Evolutionary conservation across 2,329 filamentous ascomycete genomes (phyloP), one percentile per base, ranked within the genome.

Genomic region (Cladosporium sp.): DNA sequence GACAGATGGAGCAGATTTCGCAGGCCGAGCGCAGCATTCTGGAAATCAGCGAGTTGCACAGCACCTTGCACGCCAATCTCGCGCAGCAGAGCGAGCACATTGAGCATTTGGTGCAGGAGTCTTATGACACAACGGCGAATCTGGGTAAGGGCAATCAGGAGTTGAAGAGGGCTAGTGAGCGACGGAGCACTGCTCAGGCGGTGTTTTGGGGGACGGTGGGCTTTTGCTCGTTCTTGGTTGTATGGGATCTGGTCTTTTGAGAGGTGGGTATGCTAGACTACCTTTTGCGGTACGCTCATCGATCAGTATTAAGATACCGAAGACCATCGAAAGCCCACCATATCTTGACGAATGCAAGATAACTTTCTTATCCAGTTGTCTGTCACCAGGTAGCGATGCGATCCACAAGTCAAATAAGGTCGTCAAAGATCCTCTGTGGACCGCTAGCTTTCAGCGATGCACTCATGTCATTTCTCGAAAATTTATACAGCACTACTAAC

Each of bases 31-130:
- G 88, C 66, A 96, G 90, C 1, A 79, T 99, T 5, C 70, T 95
- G 3, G 93, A 99, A 68, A 96, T 99, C 56, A 87, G 89, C 7
- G 90, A 95, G 65, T 76, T 99, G 45, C 93, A 99, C 67, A 89
- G 88, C 50, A 84, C 92, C 48, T 84, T 99, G 11, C 89, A 93
- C 36, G 83, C 82, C 61, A 95, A 96, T 64, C 79, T 99, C 18
- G 80, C 85, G 34, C 85, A 86, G 12, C 93, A 99, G 65, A 86
- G 88, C 49, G 89, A 89, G 51, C 86, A 93, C 61, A 95, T 99
- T 56, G 87, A 90, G 54, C 88, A 93, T 66, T 77, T 99, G 18
- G 89, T 96, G 27, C 77, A 84, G 39, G 92, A 99, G 68, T 90
- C 89, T 1, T 80, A 84, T 54, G 79, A 82, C 27, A 96, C 91